Percentiles rank a stretch among this genome's conserved stretches.
Conservation (phyloP, 345 rosid species). For the Eucalyptus regnans region DNA sequence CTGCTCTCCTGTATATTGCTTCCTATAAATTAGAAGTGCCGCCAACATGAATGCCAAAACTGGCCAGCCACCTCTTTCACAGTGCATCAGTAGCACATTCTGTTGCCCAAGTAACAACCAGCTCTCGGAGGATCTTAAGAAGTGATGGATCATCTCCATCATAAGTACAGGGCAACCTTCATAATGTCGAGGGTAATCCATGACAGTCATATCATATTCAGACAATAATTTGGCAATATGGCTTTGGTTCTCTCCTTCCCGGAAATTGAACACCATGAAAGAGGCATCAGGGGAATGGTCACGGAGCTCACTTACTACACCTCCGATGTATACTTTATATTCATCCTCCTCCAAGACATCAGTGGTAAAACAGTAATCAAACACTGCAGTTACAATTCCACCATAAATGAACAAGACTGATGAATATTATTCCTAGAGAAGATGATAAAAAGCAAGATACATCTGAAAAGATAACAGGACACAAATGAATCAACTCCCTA, state of each 20-base stretch:
- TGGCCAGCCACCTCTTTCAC: conserved; percentile 88
- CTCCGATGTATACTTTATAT: conserved; percentile 50
- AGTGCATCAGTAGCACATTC: conserved; percentile 82
- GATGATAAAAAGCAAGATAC: background rate
- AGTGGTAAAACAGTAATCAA: conserved; percentile 78
- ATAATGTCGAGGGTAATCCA: conserved; percentile 95
- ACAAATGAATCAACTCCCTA: background rate
- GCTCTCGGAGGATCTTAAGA: conserved; percentile 84
- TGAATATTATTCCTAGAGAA: background rate
- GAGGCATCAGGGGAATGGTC: conserved; percentile 78
- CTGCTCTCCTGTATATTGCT: conserved; percentile 76
- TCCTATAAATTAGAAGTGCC: conserved; percentile 69
- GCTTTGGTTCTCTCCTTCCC: conserved; percentile 51
- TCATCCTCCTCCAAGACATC: conserved; percentile 60
- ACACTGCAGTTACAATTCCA: conserved; percentile 31
- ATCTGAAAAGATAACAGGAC: background rate
- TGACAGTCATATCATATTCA: conserved; percentile 67
- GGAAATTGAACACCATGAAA: conserved; percentile 79
- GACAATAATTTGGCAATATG: conserved; percentile 52
- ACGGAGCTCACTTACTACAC: conserved; percentile 58
- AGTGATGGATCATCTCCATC: conserved; percentile 87
- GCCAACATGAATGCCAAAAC: conserved; percentile 85
- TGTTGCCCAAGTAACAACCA: conserved; percentile 84
- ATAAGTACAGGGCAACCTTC: conserved; percentile 83
- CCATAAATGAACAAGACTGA: background rate